Evolutionary conservation across 805 yeast species (phyloP), one percentile per base, ranked within the genome.

Genomic region (Dipodascus albidus): DNA sequence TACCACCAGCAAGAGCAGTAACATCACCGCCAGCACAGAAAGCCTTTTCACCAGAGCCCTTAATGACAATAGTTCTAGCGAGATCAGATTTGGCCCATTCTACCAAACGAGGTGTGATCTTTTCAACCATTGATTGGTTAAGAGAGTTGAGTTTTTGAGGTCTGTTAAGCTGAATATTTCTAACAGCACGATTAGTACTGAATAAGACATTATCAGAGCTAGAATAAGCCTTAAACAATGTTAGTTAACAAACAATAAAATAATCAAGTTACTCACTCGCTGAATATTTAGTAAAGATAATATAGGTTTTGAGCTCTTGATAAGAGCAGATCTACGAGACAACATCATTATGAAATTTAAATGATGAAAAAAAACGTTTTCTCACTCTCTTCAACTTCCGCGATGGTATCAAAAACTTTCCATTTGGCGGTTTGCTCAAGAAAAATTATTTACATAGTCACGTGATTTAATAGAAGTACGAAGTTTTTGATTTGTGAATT

Each of bases 21-120:
- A 91, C 96, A 67, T 91, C 99, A 24, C 98, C 99, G 50, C 99
- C 99, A 31, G 98, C 95, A 69, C 97, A 88, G 56, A 91, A 81
- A 1, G 96, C 82, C 64, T 80, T 81, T 52, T 72, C 73, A 24
- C 76, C 78, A 6, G 67, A 70, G 31, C 91, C 83, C 54, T 80
- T 82, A 57, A 91, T 72, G 48, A 93, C 74, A 41, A 91, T 70
- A 53, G 87, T 64, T 57, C 82, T 80, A 54, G 83, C 81, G 19
- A 79, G 71, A 49, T 75, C 75, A 19, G 88, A 80, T 64, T 85
- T 85, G 51, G 87, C 74, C 69, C 83, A 89, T 66, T 90, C 96
- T 49, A 76, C 65, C 56, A 89, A 70, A 41, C 96, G 78, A 21
- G 93, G 88, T 38, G 78, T 72, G 56, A 91, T 82, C 60, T 80